These are phyloP conservation scores for Komagataella pseudopastoris DNA, from an alignment of 805 yeast genomes.

Conservation along the genomic window DNA sequence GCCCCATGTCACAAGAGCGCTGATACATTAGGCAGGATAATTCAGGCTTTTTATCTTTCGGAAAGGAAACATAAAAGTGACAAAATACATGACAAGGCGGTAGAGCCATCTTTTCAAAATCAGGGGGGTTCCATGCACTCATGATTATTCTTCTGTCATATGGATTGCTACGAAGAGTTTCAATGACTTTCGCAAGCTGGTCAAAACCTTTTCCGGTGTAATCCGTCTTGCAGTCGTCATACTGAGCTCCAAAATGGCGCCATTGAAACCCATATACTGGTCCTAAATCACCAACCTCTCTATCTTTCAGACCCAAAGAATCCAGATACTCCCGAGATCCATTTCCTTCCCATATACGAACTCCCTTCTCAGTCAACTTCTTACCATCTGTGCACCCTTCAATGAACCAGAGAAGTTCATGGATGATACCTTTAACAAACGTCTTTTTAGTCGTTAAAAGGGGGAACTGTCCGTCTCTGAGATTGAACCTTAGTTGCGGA, in stretches of 20 bases:
- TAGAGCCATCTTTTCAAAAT: slow-evolving; percentile 83
- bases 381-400: slow-evolving; percentile 85
- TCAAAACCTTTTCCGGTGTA: slow-evolving; percentile 84
- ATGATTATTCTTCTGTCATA: slow-evolving; percentile 88
- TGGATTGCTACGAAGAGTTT: slow-evolving; percentile 76
- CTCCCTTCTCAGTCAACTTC: slow-evolving; percentile 64
- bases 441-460: slow-evolving; percentile 87
- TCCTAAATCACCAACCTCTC: slow-evolving; percentile 91
- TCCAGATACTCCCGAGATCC: slow-evolving; percentile 90
- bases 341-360: slow-evolving; percentile 98
- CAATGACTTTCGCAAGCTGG: slow-evolving; percentile 70
- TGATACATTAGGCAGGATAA: slow-evolving; percentile 87
- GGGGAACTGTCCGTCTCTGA: slow-evolving; percentile 67
- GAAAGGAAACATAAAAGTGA: slow-evolving; percentile 87
- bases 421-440: slow-evolving; percentile 76
- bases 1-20: slow-evolving; percentile 98
- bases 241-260: slow-evolving; percentile 98
- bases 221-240: slow-evolving; percentile 74
- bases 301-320: slow-evolving; percentile 60
- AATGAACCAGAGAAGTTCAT: slow-evolving; percentile 89
- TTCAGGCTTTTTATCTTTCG: slow-evolving; percentile 45
- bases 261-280: slow-evolving; percentile 99
- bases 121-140: slow-evolving; percentile 99
- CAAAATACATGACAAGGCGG: slow-evolving; percentile 98
- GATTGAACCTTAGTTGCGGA: slow-evolving; percentile 78